A percentile compares a stretch with the other conserved stretches of the same genome.
Conservation (phyloP, 2,329 filamentous ascomycete genomes). For the Fusarium luffae region DNA sequence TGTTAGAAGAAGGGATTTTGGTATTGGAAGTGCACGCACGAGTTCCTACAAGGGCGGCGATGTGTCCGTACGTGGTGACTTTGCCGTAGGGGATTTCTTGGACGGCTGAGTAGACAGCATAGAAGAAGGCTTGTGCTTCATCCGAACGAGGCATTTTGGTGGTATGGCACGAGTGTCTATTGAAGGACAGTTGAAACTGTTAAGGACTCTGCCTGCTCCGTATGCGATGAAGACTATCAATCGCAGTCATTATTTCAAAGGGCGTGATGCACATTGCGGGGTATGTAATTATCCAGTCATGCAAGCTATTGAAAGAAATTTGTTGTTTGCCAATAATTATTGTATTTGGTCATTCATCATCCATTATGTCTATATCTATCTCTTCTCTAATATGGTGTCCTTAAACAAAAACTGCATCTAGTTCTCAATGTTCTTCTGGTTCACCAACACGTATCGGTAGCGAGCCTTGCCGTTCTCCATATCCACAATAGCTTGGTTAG, state of each 20-base stretch:
- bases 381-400: conserved; percentile 10
- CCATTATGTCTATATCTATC: conserved; percentile 6
- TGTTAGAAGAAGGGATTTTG: neutral
- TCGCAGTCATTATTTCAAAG: neutral
- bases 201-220: neutral
- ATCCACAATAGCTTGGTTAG: conserved; percentile 65
- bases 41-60: conserved; percentile 76
- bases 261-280: conserved; percentile 38
- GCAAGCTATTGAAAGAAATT: neutral
- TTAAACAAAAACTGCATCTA: neutral
- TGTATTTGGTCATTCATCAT: conserved; percentile 22
- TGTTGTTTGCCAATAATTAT: conserved; percentile 2
- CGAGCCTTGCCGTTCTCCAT: conserved; percentile 64
- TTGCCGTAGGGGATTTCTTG: conserved; percentile 85
- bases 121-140: conserved; percentile 79
- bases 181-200: no score
- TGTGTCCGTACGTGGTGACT: conserved; percentile 90
- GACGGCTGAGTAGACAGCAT: conserved; percentile 82
- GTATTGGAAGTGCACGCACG: conserved; percentile 63
- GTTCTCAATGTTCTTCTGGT: conserved; percentile 49
- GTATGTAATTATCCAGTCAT: conserved; percentile 30
- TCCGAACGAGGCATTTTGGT: conserved; percentile 75
- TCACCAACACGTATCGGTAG: conserved; percentile 60
- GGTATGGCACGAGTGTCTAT: no score
- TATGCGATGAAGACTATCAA: neutral